Base-by-base conservation (phyloP, 495 filamentous ascomycete genomes). In the Penicillium samsonianum region DNA sequence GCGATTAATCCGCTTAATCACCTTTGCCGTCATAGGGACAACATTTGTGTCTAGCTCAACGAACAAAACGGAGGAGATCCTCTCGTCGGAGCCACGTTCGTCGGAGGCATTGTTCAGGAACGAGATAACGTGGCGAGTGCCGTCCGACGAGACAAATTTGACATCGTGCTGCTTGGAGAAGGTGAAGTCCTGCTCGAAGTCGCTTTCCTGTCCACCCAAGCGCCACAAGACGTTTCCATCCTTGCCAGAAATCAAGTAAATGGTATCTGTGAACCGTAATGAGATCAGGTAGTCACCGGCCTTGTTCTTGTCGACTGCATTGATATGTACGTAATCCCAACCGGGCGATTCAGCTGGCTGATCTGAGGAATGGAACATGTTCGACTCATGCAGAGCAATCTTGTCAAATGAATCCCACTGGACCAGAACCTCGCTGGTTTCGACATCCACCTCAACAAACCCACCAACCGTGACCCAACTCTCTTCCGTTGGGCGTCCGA, bases 151-250 rank as follows among this genome's bases (percentile, higher is more conserved):
- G 47, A 83, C 53, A 62, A 80, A 84, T 19, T 82, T 78, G 12
- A 78, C 84, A 62, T 87, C 78, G 59, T 87, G 84, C 65, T 87
- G 84, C 60, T 77, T 81, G 37, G 79, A 80, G 67, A 87, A 87
- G 1, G 75, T 69, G 61, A 82, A 81, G 57, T 78, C 74, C 31
- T 61, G 64, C 5, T 65, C 59, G 41, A 83, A 80, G 41, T 77
- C 67, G 52, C 78, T 64, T 49, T 69, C 63, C 53, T 69, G 50
- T 22, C 83, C 84, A 44, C 80, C 73, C 35, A 87, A 70, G 10
- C 79, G 76, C 84, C 84, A 87, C 55, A 84, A 75, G 58, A 86
- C 76, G 22, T 67, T 67, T 22, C 84, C 83, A 52, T 82, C 75
- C 35, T 76, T 73, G 33, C 81, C 82, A 19, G 82, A 83, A 51